Evolutionary conservation across 2,329 filamentous ascomycete genomes (phyloP).

Genomic region (Penicillium freii): DNA sequence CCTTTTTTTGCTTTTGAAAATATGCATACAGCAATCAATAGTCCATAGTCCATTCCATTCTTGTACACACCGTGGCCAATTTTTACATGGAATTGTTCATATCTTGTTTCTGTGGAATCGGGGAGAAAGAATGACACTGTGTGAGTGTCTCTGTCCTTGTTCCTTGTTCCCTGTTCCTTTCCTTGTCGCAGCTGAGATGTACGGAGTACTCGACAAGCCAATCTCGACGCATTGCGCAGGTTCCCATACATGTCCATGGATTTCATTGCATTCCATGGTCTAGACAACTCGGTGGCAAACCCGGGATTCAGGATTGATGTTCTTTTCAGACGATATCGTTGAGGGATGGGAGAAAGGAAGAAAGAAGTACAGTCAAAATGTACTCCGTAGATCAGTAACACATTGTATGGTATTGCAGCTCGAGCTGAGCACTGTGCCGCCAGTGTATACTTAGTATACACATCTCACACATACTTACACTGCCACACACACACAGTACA

Average conservation of each 20-base stretch:
- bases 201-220: not conserved
- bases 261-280: not conserved
- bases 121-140: constrained; percentile 1
- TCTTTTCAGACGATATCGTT: not conserved
- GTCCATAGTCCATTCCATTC: not conserved
- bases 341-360: not conserved
- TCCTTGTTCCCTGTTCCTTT: constrained; percentile 3
- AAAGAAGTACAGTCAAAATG: not conserved
- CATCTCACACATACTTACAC: not conserved
- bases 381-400: not conserved
- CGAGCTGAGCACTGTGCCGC: not conserved
- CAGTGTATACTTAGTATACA: not conserved
- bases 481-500: not conserved
- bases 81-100: not conserved
- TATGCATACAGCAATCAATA: constrained; percentile 10
- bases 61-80: not conserved
- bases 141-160: not conserved
- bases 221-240: not conserved
- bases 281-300: constrained; percentile 1
- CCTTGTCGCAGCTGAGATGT: not conserved
- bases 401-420: not conserved
- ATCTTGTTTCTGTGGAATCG: not conserved
- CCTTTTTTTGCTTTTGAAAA: constrained; percentile 1
- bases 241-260: not conserved
- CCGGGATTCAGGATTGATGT: not conserved